These are phyloP conservation scores for Arthrobotrys megalospora DNA, from an alignment of 2,329 filamentous ascomycete genomes.

Conservation along the genomic window DNA sequence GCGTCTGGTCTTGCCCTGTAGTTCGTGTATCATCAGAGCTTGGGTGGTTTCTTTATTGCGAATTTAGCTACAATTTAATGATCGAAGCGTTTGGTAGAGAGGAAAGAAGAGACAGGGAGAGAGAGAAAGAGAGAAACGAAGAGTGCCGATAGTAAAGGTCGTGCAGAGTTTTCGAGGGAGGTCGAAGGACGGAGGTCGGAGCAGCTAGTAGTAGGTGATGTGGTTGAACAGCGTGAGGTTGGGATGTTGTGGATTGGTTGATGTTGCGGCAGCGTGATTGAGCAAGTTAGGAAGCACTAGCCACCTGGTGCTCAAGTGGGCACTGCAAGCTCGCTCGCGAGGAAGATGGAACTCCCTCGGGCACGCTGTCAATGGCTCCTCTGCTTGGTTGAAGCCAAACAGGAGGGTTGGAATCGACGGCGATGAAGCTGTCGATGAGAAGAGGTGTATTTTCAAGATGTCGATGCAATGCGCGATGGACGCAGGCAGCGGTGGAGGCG, in stretches of 20 bases:
- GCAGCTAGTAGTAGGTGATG: neutral
- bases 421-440: neutral
- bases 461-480: slow-evolving; percentile 31
- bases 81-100: slow-evolving; percentile 22
- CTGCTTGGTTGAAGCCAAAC: neutral
- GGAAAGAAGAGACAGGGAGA: slow-evolving; percentile 1
- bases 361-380: neutral
- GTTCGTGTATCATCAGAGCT: slow-evolving; percentile 44
- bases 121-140: neutral
- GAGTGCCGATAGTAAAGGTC: neutral
- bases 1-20: slow-evolving; percentile 14
- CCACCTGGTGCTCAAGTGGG: neutral
- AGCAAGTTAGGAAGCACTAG: slow-evolving; percentile 43
- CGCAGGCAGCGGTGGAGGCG: slow-evolving; percentile 33
- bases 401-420: neutral
- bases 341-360: slow-evolving; percentile 3
- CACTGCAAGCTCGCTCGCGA: neutral
- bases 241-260: slow-evolving; percentile 17
- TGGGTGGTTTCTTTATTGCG: slow-evolving; percentile 49
- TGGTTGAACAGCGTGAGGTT: slow-evolving; percentile 12
- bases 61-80: slow-evolving; percentile 52
- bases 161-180: slow-evolving; percentile 12
- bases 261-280: slow-evolving; percentile 46
- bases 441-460: slow-evolving; percentile 6
- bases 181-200: slow-evolving; percentile 8